Conservation (phyloP, 1,139 yeast genomes). For the Taiozyma sp. region DNA sequence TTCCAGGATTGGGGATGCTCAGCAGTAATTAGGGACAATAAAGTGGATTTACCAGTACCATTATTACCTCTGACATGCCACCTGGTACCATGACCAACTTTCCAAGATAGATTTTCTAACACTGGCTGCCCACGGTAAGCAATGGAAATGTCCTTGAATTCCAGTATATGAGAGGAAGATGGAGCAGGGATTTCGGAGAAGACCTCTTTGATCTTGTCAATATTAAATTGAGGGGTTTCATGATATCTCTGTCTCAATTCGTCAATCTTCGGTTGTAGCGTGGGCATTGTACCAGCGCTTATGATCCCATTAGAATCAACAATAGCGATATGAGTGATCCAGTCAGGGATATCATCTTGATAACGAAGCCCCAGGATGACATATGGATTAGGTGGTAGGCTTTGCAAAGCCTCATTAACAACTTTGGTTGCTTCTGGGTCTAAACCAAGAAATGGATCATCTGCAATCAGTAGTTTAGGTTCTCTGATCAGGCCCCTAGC, state of each 20-base stretch:
- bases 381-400: conserved; percentile 33
- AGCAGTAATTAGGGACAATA: conserved; percentile 77
- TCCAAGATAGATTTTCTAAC: conserved; percentile 58
- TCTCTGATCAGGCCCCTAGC: conserved; percentile 64
- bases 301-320: conserved; percentile 51
- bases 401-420: conserved; percentile 47
- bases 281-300: conserved; percentile 39
- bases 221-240: conserved; percentile 14
- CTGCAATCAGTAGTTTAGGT: conserved; percentile 67
- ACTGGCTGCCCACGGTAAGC: conserved; percentile 59
- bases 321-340: conserved; percentile 71
- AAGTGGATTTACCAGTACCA: conserved; percentile 90
- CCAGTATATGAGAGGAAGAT: conserved; percentile 34
- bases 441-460: conserved; percentile 88
- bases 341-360: conserved; percentile 70
- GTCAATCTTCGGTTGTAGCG: conserved; percentile 29
- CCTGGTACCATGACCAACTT: conserved; percentile 61
- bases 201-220: conserved; percentile 17
- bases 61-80: conserved; percentile 91
- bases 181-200: conserved; percentile 9
- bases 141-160: conserved; percentile 60
- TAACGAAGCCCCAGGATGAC: conserved; percentile 70
- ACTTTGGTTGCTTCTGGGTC: conserved; percentile 67
- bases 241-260: conserved; percentile 25
- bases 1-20: conserved; percentile 98